Evolutionary conservation across 1,139 yeast species (phyloP).

Genomic region (Hansenula sp.): DNA sequence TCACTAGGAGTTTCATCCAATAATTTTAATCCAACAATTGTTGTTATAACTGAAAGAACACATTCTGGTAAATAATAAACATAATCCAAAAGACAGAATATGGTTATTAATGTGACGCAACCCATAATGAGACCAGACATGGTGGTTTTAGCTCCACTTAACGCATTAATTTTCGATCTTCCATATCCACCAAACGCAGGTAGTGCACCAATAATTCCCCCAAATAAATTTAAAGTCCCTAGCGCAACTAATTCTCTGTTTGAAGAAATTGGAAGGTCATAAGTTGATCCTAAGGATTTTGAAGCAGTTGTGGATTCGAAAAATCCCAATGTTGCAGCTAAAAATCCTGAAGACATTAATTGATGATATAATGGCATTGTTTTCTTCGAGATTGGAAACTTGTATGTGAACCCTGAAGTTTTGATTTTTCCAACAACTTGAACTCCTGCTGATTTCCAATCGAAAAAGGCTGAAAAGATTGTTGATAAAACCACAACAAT

Average conservation of each 20-base stretch:
- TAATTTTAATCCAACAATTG: constrained; percentile 72
- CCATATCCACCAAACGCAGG: constrained; percentile 98
- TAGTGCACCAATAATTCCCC: constrained; percentile 55
- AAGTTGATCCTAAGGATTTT: constrained; percentile 66
- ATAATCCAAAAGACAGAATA: constrained; percentile 54
- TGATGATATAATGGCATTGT: constrained; percentile 22
- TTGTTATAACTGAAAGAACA: constrained; percentile 75
- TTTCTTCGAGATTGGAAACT: constrained; percentile 41
- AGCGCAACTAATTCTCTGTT: constrained; percentile 78
- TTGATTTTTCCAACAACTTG: constrained; percentile 66
- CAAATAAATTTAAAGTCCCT: constrained; percentile 64
- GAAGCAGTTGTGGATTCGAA: constrained; percentile 95
- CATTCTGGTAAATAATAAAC: constrained; percentile 78
- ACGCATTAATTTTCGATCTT: constrained; percentile 81
- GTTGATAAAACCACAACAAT: constrained; percentile 67
- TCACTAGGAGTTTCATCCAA: constrained; percentile 88
- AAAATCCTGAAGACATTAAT: constrained; percentile 55
- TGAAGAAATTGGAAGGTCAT: constrained; percentile 64
- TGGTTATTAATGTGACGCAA: constrained; percentile 59
- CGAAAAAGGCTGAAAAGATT: constrained; percentile 43
- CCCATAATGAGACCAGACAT: constrained; percentile 84
- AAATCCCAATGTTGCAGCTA: constrained; percentile 85
- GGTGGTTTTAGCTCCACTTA: constrained; percentile 83
- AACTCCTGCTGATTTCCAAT: constrained; percentile 59
- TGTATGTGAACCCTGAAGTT: constrained; percentile 37